Evolutionary conservation across 306 rosid genomes (phyloP), one percentile per base, ranked within the genome.

Genomic region (Prunus armeniaca): DNA sequence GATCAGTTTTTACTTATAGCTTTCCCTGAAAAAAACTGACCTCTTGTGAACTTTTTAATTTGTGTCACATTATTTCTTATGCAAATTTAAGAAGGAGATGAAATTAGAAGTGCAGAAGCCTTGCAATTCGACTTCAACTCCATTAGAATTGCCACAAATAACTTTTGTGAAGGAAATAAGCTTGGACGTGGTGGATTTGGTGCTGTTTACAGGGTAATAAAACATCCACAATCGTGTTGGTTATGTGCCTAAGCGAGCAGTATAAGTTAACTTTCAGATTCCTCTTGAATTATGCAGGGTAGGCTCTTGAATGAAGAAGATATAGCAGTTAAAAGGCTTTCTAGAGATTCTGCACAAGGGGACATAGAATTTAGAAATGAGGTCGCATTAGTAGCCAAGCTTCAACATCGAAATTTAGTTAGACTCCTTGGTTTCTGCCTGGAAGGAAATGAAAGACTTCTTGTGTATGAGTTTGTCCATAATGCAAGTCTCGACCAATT

Each of bases 121-220:
- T 38, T 67, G 65, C 80, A 76, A 28, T 67, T 51, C 28, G 68
- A 76, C 56, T 45, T 76, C 28, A 30, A 57, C 46, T n/a, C 68
- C 11, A 56, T 76, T 6, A 67, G 32, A 61, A 67, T 27, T 15
- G 80, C 75, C 5, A 67, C 80, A 45, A 41, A 76, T 41, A 67
- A 76, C 56, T 76, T 76, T 28, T 30, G 73, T 7, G 83, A 57
- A 30, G 79, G 2, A 3, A 73, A 61, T 46, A 73, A 60, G 66
- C 69, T 73, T 25, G 77, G 76, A 56, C 14, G 66, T 38, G 65
- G 76, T 38, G 76, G 76, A 71, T 71, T 71, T 56, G 76, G 76
- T 55, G 10, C 45, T 34, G 76, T 72, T 1, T 55, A 72, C 51
- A 72, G 46, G 65, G 76, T 71, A 70, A 69, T 27, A 0, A 25